Base-by-base conservation (phyloP, 1,284 basidiomycete species). In the Neolentinus lepideus region DNA sequence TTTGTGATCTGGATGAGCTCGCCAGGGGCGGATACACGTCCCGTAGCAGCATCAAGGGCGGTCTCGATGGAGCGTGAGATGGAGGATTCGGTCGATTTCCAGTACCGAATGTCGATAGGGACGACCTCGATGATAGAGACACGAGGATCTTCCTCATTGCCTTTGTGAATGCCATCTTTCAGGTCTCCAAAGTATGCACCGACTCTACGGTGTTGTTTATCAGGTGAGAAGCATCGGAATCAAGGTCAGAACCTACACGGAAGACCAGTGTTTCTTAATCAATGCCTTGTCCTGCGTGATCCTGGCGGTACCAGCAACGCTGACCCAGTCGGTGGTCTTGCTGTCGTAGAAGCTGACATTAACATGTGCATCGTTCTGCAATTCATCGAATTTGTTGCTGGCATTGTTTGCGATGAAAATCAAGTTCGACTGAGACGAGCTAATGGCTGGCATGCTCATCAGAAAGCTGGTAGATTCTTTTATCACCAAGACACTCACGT, bases 141-240 rank as follows among this genome's bases (percentile, higher is more conserved):
- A 26, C 94, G 82, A 0, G 92, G 91, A 61, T 97, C 94, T 56
- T 80, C 76, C 55, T 80, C 78, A 64, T 89, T 82, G 31, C 94
- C 94, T 59, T 85, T 90, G 69, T 94, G 91, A 16, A 88, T 72
- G n/a, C 90, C 91, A 62, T 96, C 94, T 51, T 85, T 85, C 58
- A 94, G 76, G 67, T 95, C 87, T 21, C 90, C 91, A 65, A 96
- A 95, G 81, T 92, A 96, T 0, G 87, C 89, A 11, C 83, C 72
- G 46, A 81, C 74, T 2, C 86, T 88, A 52, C 2, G 16, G 25
- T 0, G 46, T 21, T 0, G 11, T 9, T 31, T 54, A n/a, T 26
- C 24, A 50, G 24, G 11, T 6, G 6, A 50, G 6, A 14, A 22
- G 12, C 10, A 21, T 50, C 22, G 47, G 16, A 46, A 25, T 29